phyloP scores from a whole-genome alignment of 352 stramenopile species.

The Phytopythium aichiense region DNA sequence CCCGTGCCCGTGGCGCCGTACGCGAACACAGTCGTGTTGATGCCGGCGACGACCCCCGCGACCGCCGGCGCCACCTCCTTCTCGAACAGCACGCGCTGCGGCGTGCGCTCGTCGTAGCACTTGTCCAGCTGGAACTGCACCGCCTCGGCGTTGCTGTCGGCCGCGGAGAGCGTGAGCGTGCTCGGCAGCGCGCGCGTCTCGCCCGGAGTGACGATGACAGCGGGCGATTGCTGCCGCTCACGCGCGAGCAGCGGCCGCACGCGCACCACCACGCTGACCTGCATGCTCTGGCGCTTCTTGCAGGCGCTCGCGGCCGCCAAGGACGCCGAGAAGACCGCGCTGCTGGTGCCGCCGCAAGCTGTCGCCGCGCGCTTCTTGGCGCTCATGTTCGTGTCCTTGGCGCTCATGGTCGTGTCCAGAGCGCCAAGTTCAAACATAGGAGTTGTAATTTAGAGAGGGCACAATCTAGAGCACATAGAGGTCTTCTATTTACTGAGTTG shows the following conservation, averaged over 20 bases:
- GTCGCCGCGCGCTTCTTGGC: neutral
- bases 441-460: neutral
- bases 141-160: neutral
- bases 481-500: conserved; percentile 9
- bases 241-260: conserved; percentile 28
- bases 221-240: conserved; percentile 20
- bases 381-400: neutral
- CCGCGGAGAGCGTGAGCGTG: neutral
- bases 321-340: neutral
- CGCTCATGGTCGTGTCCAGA: neutral
- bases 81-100: conserved; percentile 34
- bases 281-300: conserved; percentile 9
- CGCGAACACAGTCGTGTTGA: conserved; percentile 51
- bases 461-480: conserved; percentile 2
- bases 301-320: neutral
- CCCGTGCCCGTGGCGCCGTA: conserved; percentile 83
- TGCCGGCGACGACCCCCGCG: conserved; percentile 29
- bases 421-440: conserved; percentile 11
- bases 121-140: conserved; percentile 30
- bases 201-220: conserved; percentile 6
- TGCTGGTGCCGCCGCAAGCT: neutral
- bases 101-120: conserved; percentile 34
- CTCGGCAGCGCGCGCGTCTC: neutral
- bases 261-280: conserved; percentile 37
- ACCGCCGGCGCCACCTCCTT: conserved; percentile 35